Conservation (phyloP, 805 yeast species). For the Ogataea pilisensis region DNA sequence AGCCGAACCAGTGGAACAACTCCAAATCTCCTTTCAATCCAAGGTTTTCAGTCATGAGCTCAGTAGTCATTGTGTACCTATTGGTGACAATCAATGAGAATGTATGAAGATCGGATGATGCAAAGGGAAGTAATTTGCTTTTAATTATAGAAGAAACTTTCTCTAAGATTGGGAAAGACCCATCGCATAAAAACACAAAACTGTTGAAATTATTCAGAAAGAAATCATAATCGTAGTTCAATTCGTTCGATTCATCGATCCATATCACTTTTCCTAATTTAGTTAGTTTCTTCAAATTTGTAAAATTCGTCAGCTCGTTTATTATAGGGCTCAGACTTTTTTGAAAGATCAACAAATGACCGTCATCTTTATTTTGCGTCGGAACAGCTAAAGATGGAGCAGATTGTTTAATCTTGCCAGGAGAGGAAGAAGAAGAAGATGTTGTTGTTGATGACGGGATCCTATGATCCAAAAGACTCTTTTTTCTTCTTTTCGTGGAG, state of each 20-base stretch:
- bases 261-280: conserved; percentile 26
- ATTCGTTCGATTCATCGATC: conserved; percentile 20
- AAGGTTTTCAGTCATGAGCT: conserved; percentile 18
- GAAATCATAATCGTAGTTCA: conserved; percentile 15
- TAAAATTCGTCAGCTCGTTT: conserved; percentile 26
- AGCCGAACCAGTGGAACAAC: conserved; percentile 20
- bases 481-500: background rate
- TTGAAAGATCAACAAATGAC: conserved; percentile 23
- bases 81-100: conserved; percentile 18
- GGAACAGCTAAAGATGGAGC: too few species aligned
- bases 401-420: background rate
- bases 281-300: conserved; percentile 22
- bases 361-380: background rate
- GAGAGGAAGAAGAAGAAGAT: background rate
- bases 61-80: conserved; percentile 10
- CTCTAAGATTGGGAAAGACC: conserved; percentile 9
- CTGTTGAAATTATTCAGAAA: conserved; percentile 16
- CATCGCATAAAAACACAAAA: conserved; percentile 23
- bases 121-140: conserved; percentile 16
- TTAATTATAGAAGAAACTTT: conserved; percentile 11
- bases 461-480: too few species aligned
- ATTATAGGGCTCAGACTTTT: conserved; percentile 21
- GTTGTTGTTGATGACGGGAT: too few species aligned
- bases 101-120: conserved; percentile 1
- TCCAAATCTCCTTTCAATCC: conserved; percentile 26